Evolutionary conservation across 306 rosid species (phyloP).

Genomic region (Acacia confusa): DNA sequence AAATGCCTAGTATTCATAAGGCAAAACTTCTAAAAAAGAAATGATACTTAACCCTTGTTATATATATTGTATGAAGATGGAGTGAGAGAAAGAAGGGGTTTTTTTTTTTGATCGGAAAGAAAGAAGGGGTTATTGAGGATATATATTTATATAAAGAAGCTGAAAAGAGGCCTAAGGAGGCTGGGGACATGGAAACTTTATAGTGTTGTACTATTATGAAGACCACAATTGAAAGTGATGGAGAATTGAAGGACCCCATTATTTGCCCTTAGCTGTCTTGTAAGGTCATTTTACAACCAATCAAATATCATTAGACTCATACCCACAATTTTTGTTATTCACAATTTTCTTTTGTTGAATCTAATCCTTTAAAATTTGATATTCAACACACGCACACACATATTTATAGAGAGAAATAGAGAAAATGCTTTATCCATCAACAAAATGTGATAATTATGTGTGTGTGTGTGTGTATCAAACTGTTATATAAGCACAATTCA

Average conservation of each 20-base stretch:
- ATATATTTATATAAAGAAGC: neutral
- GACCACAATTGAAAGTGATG: slow-evolving; percentile 46
- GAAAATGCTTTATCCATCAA: neutral
- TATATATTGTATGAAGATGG: neutral
- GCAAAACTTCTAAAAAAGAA: too few relatives aligned
- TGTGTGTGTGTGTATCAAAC: too few relatives aligned
- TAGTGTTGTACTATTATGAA: slow-evolving; percentile 38
- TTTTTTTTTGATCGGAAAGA: too few relatives aligned
- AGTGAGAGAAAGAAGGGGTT: neutral
- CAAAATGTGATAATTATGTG: too few relatives aligned
- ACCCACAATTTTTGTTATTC: neutral
- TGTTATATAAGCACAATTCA: neutral
- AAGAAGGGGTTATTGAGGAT: neutral
- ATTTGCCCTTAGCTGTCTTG: slow-evolving; percentile 43
- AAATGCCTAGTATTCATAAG: too few relatives aligned
- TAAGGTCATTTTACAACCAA: slow-evolving; percentile 15
- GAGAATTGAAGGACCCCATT: slow-evolving; percentile 56
- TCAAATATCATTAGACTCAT: neutral
- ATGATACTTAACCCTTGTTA: too few relatives aligned
- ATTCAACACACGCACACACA: neutral
- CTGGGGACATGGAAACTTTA: slow-evolving; percentile 25
- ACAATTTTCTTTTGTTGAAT: neutral
- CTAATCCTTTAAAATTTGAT: neutral
- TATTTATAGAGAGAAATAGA: rapidly evolving
- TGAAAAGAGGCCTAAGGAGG: neutral